A percentile compares a stretch with the other conserved stretches of the same genome.
These are phyloP conservation scores for Daldinia loculata DNA, from an alignment of 495 filamentous ascomycete species.

Conservation along the genomic window DNA sequence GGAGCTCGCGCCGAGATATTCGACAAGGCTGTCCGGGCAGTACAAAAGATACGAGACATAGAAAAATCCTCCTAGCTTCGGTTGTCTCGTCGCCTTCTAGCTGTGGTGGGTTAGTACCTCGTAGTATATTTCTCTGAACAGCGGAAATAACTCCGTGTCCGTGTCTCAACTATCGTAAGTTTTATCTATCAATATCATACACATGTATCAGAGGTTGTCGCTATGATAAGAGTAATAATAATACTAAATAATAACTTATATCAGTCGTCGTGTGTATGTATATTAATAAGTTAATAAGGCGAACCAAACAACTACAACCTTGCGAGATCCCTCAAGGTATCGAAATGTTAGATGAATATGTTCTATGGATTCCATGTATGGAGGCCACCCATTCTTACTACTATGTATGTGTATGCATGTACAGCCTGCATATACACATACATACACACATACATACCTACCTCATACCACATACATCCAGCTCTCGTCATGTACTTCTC, in stretches of 20 bases:
- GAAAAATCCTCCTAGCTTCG: slow-evolving; percentile 23
- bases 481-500: slow-evolving; percentile 7
- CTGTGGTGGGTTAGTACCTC: neutral
- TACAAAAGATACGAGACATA: slow-evolving; percentile 35
- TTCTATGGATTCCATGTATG: slow-evolving; percentile 1
- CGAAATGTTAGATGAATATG: slow-evolving; percentile 11
- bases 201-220: neutral
- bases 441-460: no score
- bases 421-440: neutral
- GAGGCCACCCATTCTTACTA: neutral
- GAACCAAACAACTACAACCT: neutral
- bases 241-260: neutral
- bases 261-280: neutral
- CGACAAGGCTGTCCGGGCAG: slow-evolving; percentile 34
- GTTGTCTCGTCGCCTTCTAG: slow-evolving; percentile 1
- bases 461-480: slow-evolving; percentile 14
- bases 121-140: neutral
- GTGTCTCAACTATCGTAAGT: slow-evolving; percentile 17
- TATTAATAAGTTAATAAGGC: neutral
- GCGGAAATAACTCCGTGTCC: neutral
- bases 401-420: slow-evolving; percentile 3
- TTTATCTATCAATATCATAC: slow-evolving; percentile 4
- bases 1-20: slow-evolving; percentile 41
- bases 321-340: slow-evolving; percentile 5
- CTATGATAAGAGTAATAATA: neutral